These are phyloP conservation scores for Yamadazyma sp. DNA, from an alignment of 1,139 yeast genomes.

Conservation along the genomic window DNA sequence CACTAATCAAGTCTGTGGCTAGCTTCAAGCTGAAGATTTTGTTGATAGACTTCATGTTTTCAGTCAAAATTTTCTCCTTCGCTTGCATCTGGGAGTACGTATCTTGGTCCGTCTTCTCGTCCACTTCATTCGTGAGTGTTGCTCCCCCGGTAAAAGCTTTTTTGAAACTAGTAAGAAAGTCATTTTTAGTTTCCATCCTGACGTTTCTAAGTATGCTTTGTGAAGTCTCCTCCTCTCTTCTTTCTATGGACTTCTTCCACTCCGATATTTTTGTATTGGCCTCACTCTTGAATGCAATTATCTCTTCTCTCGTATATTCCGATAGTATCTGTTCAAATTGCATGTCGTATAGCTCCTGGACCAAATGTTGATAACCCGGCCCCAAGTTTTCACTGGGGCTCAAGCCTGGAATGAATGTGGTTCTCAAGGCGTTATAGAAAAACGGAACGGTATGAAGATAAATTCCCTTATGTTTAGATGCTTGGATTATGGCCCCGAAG, in stretches of 20 bases:
- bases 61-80: constrained; percentile 43
- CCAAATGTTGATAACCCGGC: constrained; percentile 28
- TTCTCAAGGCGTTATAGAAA: constrained; percentile 29
- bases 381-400: constrained; percentile 35
- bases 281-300: constrained; percentile 27
- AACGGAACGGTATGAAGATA: constrained; percentile 34
- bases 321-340: constrained; percentile 47
- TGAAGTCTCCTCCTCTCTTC: constrained; percentile 42
- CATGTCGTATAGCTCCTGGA: constrained; percentile 47
- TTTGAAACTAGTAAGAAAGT: constrained; percentile 57
- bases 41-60: constrained; percentile 42
- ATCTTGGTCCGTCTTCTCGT: constrained; percentile 18
- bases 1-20: constrained; percentile 37
- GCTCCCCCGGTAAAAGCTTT: constrained; percentile 54
- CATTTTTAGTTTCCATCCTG: constrained; percentile 42
- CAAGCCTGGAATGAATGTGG: constrained; percentile 26
- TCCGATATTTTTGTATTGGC: constrained; percentile 27
- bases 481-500: constrained; percentile 29
- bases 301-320: constrained; percentile 52
- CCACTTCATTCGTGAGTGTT: constrained; percentile 16
- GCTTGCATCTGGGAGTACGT: constrained; percentile 44
- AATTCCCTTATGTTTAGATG: constrained; percentile 26
- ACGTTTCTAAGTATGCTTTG: constrained; percentile 42
- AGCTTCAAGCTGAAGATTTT: constrained; percentile 43
- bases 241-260: constrained; percentile 37